These are phyloP conservation scores for Adansonia gregorii DNA, from an alignment of 441 rosid species.

Conservation along the genomic window DNA sequence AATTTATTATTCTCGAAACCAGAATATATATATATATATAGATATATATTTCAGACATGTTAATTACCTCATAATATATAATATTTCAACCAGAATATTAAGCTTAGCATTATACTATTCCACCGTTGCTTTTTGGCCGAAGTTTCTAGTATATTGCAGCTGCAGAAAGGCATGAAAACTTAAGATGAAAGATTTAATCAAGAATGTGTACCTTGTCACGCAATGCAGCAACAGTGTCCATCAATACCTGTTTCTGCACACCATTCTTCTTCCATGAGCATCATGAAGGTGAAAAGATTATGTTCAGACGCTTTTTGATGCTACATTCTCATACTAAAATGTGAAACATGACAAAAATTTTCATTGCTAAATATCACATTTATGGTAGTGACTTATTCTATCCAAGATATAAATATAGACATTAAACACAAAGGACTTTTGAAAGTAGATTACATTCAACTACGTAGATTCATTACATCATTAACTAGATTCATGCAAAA, in stretches of 20 bases:
- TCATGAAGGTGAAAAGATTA: neutral
- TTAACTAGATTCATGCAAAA: too few relatives aligned
- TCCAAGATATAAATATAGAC: neutral
- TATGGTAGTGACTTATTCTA: too few relatives aligned
- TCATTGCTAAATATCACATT: too few relatives aligned
- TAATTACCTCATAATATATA: neutral
- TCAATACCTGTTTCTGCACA: constrained; percentile 27
- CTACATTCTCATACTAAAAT: neutral
- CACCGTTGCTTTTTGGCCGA: neutral
- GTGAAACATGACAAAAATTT: too few relatives aligned
- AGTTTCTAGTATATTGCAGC: neutral
- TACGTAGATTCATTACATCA: too few relatives aligned
- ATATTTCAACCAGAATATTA: neutral
- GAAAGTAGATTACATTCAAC: too few relatives aligned
- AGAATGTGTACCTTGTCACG: constrained; percentile 17
- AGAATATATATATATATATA: too few relatives aligned
- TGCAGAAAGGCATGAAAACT: neutral
- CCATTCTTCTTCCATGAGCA: neutral
- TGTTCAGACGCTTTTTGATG: neutral
- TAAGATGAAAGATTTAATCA: neutral
- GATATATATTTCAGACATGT: neutral
- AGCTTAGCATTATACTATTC: neutral
- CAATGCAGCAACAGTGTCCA: neutral
- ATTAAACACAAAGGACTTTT: too few relatives aligned
- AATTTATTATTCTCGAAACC: neutral